Evolutionary conservation across 2,329 filamentous ascomycete species (phyloP).

Genomic region (Aureobasidium sp.): DNA sequence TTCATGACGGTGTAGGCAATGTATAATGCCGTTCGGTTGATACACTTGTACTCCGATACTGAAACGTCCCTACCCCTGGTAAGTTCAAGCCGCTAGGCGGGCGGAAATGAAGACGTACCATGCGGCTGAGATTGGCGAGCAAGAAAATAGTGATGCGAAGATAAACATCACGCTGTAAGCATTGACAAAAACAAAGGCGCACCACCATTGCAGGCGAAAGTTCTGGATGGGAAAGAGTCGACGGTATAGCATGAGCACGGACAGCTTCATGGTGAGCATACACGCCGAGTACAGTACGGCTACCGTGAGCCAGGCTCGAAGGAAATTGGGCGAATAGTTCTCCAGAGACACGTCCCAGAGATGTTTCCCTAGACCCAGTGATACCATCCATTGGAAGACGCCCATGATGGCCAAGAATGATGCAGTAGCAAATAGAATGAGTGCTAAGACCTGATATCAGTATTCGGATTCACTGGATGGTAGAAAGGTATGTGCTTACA

Average conservation of each 20-base stretch:
- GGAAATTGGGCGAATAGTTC: conserved; percentile 1
- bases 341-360: conserved; percentile 10
- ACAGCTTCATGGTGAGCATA: conserved; percentile 19
- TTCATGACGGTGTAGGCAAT: conserved; percentile 11
- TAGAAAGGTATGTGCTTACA: neutral
- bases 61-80: neutral
- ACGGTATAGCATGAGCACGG: conserved; percentile 9
- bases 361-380: conserved; percentile 4
- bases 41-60: neutral
- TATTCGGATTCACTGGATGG: neutral
- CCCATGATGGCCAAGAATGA: conserved; percentile 7
- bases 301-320: neutral
- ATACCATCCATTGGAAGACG: conserved; percentile 9
- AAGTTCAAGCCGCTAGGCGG: neutral
- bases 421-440: conserved; percentile 2
- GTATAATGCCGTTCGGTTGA: conserved; percentile 6
- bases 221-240: conserved; percentile 11
- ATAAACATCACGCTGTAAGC: conserved; percentile 6
- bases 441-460: neutral
- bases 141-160: conserved; percentile 9
- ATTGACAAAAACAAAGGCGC: neutral
- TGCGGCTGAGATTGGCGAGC: neutral
- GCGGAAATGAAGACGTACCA: neutral
- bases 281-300: conserved; percentile 1
- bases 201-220: conserved; percentile 10